A percentile compares a stretch with the other conserved stretches of the same genome.
Conservation (phyloP, 1,284 basidiomycete species). For the Trichosporon faecale region DNA sequence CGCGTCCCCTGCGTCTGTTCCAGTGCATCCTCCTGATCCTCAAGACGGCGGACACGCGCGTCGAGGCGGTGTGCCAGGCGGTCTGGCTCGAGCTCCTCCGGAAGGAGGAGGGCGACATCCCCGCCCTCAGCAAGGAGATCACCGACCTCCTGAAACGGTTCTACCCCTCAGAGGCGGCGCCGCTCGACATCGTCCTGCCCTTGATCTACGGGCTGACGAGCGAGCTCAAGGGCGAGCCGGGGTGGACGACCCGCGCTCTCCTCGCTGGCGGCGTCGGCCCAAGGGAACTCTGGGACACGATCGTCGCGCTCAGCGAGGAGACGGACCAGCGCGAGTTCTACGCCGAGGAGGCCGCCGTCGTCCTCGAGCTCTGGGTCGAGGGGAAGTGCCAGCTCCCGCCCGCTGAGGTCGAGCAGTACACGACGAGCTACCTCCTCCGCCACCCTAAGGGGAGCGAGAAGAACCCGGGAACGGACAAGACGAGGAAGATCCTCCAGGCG, state of each 20-base stretch:
- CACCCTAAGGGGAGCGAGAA: slow-evolving; percentile 12
- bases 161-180: slow-evolving; percentile 74
- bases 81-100: slow-evolving; percentile 88
- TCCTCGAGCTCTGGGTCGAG: slow-evolving; percentile 31
- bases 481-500: slow-evolving; percentile 34
- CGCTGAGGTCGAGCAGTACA: slow-evolving; percentile 41
- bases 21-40: slow-evolving; percentile 85
- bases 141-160: slow-evolving; percentile 74
- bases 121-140: slow-evolving; percentile 44
- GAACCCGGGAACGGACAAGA: slow-evolving; percentile 24
- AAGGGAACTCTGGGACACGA: slow-evolving; percentile 42
- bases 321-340: slow-evolving; percentile 42
- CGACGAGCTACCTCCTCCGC: slow-evolving; percentile 39
- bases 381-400: slow-evolving; percentile 23
- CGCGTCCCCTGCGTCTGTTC: slow-evolving; percentile 79
- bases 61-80: slow-evolving; percentile 72
- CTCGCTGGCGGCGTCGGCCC: slow-evolving; percentile 41
- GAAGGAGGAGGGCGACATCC: slow-evolving; percentile 56
- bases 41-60: slow-evolving; percentile 87
- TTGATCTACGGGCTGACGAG: slow-evolving; percentile 38
- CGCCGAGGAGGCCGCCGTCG: slow-evolving; percentile 42
- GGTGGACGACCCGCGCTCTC: slow-evolving; percentile 41
- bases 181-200: slow-evolving; percentile 41
- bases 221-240: slow-evolving; percentile 15
- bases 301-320: slow-evolving; percentile 37